Base-by-base conservation (phyloP, 1,139 yeast species). In the Saccharomyces hybrid region DNA sequence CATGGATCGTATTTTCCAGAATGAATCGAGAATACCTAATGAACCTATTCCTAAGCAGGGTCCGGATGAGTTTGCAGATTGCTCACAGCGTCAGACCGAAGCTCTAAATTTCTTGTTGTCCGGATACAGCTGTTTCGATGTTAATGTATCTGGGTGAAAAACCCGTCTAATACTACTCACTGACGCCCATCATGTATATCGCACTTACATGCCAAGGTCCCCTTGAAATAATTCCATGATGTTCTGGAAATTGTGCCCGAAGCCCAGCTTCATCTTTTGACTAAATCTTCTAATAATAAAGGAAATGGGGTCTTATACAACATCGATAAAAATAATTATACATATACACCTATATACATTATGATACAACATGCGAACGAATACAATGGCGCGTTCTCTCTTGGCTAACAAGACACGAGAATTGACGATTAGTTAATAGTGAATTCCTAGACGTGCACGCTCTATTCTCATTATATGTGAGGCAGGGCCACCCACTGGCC, bases 81-180 rank as follows among this genome's bases (percentile, higher is more conserved):
- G 19, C 50, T 24, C 48, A 46, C 14, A 51, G 19, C 11, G 34
- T 47, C 32, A 64, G 62, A 51, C 66, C 69, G 64, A 64, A 19
- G 66, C 63, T 52, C 53, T 67, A 44, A 55, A 56, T 16, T 66
- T 58, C 54, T 50, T 67, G 47, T 53, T 66, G n/a, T 58, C 67
- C 32, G 70, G 71, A 12, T 66, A 66, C 50, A 69, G 65, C 49
- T 67, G 66, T 50, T 66, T 66, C 51, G 69, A 67, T 52, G 68
- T 66, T n/a, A 65, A 65, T 48, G 64, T 65, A 9, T 56, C 65
- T 6, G 66, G 65, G 6, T 50, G 31, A 44, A 12, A 19, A 32
- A 12, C 14, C 12, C 7, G n/a, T 31, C 14, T 4, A 6, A 31
- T 31, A n/a, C 38, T 12, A 31, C 16, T 12, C 14, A 7, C 14